Conservation (phyloP, 768 basidiomycete species). For the Chiua virens region DNA sequence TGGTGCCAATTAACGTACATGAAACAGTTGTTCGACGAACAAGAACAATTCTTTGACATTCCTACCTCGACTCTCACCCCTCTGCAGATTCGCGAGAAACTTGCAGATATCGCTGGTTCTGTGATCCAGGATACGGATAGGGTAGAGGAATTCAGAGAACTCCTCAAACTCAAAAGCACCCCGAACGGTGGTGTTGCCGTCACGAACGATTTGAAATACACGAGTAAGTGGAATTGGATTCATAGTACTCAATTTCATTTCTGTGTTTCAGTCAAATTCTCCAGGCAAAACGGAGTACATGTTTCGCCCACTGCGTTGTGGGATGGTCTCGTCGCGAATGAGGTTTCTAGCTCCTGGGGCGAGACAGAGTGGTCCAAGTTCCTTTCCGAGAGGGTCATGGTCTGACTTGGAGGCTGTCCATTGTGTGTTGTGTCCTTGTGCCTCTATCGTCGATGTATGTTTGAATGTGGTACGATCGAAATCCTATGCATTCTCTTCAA, state of each 20-base stretch:
- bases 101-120: slow-evolving; percentile 56
- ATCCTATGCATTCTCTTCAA: no score
- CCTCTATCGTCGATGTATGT: not conserved
- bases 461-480: no score
- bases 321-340: slow-evolving; percentile 71
- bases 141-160: slow-evolving; percentile 56
- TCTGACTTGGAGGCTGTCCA: slow-evolving; percentile 22
- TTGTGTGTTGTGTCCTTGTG: not conserved
- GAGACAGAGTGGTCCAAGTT: slow-evolving; percentile 80
- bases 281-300: slow-evolving; percentile 89
- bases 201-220: slow-evolving; percentile 86
- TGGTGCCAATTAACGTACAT: not conserved
- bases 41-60: slow-evolving; percentile 79
- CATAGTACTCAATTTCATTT: not conserved
- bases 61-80: slow-evolving; percentile 67
- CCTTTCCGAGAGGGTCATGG: slow-evolving; percentile 55
- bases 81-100: slow-evolving; percentile 70
- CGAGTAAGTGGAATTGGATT: slow-evolving; percentile 47
- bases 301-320: slow-evolving; percentile 83
- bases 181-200: slow-evolving; percentile 83
- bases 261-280: slow-evolving; percentile 72
- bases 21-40: slow-evolving; percentile 70
- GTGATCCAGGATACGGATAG: slow-evolving; percentile 49
- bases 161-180: slow-evolving; percentile 57
- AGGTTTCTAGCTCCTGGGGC: slow-evolving; percentile 82